Evolutionary conservation across 192 early-diverging fungal genomes (phyloP).

Genomic region (Rhizoclosmatium sp.): DNA sequence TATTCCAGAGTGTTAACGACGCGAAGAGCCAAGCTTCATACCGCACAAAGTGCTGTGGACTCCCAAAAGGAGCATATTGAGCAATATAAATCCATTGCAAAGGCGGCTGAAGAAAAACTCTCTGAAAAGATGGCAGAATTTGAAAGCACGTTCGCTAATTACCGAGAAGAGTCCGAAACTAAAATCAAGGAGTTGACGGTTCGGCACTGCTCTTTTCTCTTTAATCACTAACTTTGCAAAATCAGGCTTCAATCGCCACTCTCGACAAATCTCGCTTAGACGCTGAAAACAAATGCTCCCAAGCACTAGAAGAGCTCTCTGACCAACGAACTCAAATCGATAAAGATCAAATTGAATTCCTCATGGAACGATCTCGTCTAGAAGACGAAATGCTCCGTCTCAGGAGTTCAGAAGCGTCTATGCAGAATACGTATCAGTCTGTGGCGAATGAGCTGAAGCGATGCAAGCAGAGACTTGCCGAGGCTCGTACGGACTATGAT

Average conservation of each 20-base stretch:
- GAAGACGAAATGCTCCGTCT: slow-evolving; percentile 39
- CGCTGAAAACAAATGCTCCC: slow-evolving; percentile 2
- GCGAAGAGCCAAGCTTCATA: slow-evolving; percentile 18
- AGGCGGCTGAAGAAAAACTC: slow-evolving; percentile 63
- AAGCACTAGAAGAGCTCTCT: slow-evolving; percentile 29
- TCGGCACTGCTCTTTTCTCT: neutral
- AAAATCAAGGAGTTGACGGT: neutral
- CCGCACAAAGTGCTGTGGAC: slow-evolving; percentile 61
- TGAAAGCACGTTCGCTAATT: slow-evolving; percentile 69
- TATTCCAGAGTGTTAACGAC: neutral
- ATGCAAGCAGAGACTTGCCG: slow-evolving; percentile 11
- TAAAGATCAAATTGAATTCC: slow-evolving; percentile 37
- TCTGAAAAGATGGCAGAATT: slow-evolving; percentile 50
- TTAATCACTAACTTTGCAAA: neutral
- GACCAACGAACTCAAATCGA: slow-evolving; percentile 33
- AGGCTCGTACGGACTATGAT: slow-evolving; percentile 37
- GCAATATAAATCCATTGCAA: slow-evolving; percentile 65
- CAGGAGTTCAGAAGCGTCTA: slow-evolving; percentile 4
- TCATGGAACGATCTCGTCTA: slow-evolving; percentile 30
- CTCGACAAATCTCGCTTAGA: neutral
- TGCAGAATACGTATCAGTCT: neutral
- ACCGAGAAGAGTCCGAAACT: slow-evolving; percentile 55
- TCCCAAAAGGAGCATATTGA: slow-evolving; percentile 59
- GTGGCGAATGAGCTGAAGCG: slow-evolving; percentile 7
- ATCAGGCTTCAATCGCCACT: neutral